Evolutionary conservation across 1,139 yeast genomes (phyloP).

Genomic region (Pichiaceae sp.): DNA sequence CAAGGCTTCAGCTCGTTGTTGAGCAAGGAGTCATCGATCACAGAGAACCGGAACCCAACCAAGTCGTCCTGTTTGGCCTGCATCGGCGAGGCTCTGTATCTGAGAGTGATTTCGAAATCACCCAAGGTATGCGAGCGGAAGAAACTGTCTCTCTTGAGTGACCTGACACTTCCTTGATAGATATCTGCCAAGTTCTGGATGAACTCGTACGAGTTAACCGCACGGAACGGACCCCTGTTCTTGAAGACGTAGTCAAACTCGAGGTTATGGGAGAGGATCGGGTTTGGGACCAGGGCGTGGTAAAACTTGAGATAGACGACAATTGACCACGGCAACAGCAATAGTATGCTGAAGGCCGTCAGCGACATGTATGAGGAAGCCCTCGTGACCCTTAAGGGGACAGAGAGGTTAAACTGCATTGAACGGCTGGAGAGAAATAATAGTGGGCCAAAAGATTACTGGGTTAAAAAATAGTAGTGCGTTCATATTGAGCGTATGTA

Average conservation of each 20-base stretch:
- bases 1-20: conserved; percentile 15
- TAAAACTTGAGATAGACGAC: conserved; percentile 32
- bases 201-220: conserved; percentile 18
- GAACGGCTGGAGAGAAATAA: conserved; percentile 6
- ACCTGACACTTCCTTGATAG: conserved; percentile 1
- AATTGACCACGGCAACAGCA: conserved; percentile 32
- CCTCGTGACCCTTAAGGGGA: conserved; percentile 14
- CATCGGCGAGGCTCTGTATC: conserved; percentile 2
- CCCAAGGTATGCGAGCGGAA: conserved; percentile 5
- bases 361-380: conserved; percentile 10
- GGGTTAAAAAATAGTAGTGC: too few relatives aligned
- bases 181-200: conserved; percentile 7
- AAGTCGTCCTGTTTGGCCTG: conserved; percentile 3
- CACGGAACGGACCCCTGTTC: conserved; percentile 21
- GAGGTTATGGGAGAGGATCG: conserved; percentile 25
- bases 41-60: conserved; percentile 14
- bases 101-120: conserved; percentile 10
- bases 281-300: conserved; percentile 28
- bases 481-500: not conserved
- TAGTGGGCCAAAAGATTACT: not conserved
- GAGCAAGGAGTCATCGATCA: conserved; percentile 15
- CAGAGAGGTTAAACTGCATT: not conserved
- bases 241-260: conserved; percentile 24
- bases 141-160: conserved; percentile 1
- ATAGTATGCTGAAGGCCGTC: conserved; percentile 13